phyloP scores from a whole-genome alignment of 305 asterid genomes.

The Fraxinus floribunda region DNA sequence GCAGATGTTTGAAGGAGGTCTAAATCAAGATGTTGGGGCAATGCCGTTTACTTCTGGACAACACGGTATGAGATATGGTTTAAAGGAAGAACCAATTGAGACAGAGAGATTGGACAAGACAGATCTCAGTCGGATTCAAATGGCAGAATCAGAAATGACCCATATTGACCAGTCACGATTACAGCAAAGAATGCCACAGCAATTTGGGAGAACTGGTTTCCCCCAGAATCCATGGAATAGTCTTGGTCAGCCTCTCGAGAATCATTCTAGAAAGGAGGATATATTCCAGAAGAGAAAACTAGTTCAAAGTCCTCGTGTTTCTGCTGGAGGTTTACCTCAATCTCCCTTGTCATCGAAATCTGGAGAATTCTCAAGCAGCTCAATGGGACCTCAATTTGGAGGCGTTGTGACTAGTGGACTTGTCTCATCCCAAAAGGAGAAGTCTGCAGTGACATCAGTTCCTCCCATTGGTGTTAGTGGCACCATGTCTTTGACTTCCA shows the following conservation, averaged over 20 bases:
- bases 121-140: conserved; percentile 52
- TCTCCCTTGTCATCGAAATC: conserved; percentile 97
- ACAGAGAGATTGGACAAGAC: conserved; percentile 65
- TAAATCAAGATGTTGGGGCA: conserved; percentile 65
- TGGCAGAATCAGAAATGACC: conserved; percentile 53
- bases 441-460: conserved; percentile 64
- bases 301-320: conserved; percentile 86
- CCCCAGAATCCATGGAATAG: conserved; percentile 78
- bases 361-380: conserved; percentile 93
- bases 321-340: conserved; percentile 91
- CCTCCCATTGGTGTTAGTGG: conserved; percentile 60
- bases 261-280: conserved; percentile 70
- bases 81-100: conserved; percentile 93
- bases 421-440: conserved; percentile 72
- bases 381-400: conserved; percentile 83
- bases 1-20: conserved; percentile 69
- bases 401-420: conserved; percentile 68
- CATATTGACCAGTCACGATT: conserved; percentile 59
- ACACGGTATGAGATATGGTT: conserved; percentile 72
- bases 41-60: conserved; percentile 60
- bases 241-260: conserved; percentile 68
- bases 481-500: conserved; percentile 57
- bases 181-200: conserved; percentile 76
- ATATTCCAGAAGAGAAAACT: conserved; percentile 74
- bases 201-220: conserved; percentile 58